These are phyloP conservation scores for Calonectria hongkongensis DNA, from an alignment of 2,329 filamentous ascomycete genomes.

Conservation along the genomic window DNA sequence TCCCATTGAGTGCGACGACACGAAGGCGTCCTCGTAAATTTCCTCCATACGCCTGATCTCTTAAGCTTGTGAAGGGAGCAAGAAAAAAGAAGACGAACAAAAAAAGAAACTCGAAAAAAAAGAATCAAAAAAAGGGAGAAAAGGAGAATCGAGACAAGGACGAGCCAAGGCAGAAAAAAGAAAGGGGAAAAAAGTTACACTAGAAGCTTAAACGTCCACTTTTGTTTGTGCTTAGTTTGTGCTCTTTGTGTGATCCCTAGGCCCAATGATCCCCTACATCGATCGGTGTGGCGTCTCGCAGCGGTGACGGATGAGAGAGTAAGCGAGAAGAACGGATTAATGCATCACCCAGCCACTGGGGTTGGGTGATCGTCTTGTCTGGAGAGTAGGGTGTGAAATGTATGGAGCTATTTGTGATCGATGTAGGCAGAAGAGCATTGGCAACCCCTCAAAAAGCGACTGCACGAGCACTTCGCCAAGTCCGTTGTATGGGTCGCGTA, in stretches of 20 bases:
- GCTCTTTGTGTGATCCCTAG: conserved; percentile 27
- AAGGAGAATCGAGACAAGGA: conserved; percentile 42
- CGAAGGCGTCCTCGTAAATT: conserved; percentile 38
- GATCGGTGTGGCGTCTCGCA: conserved; percentile 30
- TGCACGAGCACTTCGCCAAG: conserved; percentile 29
- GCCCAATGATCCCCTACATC: conserved; percentile 26
- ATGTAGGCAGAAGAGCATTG: conserved; percentile 33
- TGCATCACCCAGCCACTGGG: conserved; percentile 41
- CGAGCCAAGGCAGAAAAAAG: conserved; percentile 42
- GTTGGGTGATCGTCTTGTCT: conserved; percentile 16
- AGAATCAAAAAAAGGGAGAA: conserved; percentile 39
- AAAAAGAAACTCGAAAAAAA: conserved; percentile 27
- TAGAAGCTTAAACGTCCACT: conserved; percentile 50
- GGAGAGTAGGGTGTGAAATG: conserved; percentile 25
- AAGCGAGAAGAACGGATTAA: conserved; percentile 37
- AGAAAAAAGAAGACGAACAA: conserved; percentile 40
- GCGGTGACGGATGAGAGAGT: conserved; percentile 22
- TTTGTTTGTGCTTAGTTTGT: conserved; percentile 42
- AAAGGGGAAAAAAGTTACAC: conserved; percentile 50
- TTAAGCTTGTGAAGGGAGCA: conserved; percentile 38
- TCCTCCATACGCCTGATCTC: conserved; percentile 41
- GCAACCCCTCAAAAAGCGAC: conserved; percentile 31
- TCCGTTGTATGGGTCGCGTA: conserved; percentile 10
- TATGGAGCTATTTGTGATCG: conserved; percentile 33
- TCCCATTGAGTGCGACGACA: conserved; percentile 30